Percentiles rank a stretch among this genome's conserved stretches.
Evolutionary conservation across 2,329 filamentous ascomycete species (phyloP).

Genomic region (Mycosphaerella arachidis): DNA sequence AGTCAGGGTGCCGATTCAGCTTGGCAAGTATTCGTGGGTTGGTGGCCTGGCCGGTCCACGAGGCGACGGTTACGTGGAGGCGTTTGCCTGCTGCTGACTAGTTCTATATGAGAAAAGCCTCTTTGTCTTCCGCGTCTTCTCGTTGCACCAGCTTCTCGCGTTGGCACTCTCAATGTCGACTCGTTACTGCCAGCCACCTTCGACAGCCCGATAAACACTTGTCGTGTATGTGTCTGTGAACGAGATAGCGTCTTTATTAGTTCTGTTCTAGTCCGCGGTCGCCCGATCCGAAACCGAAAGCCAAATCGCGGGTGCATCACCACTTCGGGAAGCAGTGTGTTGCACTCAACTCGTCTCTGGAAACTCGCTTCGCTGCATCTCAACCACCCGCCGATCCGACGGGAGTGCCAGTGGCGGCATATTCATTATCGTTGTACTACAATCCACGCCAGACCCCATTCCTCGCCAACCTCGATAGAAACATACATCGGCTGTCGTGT

Average conservation of each 20-base stretch:
- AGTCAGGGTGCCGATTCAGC: not conserved
- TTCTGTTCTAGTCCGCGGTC: too few relatives aligned
- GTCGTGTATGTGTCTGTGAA: not conserved
- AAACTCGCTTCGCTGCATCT: not conserved
- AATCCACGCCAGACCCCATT: not conserved
- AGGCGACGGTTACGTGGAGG: not conserved
- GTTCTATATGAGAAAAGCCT: not conserved
- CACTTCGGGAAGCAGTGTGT: too few relatives aligned
- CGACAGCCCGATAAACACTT: not conserved
- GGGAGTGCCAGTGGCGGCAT: not conserved
- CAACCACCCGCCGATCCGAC: not conserved
- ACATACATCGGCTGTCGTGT: conserved; percentile 1
- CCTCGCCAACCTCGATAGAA: not conserved
- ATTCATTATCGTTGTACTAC: conserved; percentile 2
- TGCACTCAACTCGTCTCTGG: not conserved
- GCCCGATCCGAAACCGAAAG: too few relatives aligned
- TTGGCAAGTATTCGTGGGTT: not conserved
- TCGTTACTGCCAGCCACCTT: not conserved
- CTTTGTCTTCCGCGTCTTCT: not conserved
- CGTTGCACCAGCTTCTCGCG: not conserved
- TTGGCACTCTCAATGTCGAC: not conserved
- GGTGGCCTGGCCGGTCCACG: not conserved
- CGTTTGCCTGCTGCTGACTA: not conserved
- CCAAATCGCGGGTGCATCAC: too few relatives aligned
- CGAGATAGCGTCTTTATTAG: too few relatives aligned